Percentiles rank a stretch among this genome's conserved stretches.
Conservation (phyloP, 805 yeast genomes). For the Yamadazyma sp. region DNA sequence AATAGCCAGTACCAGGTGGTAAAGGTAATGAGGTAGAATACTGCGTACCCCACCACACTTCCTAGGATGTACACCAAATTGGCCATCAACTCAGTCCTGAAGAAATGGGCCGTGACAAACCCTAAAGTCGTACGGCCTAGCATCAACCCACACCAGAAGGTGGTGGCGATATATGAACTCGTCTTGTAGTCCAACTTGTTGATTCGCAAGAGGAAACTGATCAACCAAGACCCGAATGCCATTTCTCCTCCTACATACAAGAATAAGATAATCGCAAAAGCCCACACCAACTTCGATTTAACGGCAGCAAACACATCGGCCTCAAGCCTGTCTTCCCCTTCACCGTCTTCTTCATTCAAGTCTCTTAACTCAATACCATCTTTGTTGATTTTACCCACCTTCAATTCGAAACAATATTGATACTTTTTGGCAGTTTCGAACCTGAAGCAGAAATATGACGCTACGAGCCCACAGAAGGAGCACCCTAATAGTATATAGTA, state of each 20-base stretch:
- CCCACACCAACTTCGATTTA: conserved; percentile 37
- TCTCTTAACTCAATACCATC: conserved; percentile 6
- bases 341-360: conserved; percentile 3
- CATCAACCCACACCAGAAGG: conserved; percentile 54
- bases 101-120: conserved; percentile 51
- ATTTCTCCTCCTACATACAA: conserved; percentile 53
- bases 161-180: conserved; percentile 49
- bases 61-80: conserved; percentile 38
- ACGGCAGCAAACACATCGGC: conserved; percentile 30
- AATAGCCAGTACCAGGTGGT: conserved; percentile 33
- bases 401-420: conserved; percentile 24
- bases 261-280: conserved; percentile 43
- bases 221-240: conserved; percentile 54
- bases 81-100: conserved; percentile 48
- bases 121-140: conserved; percentile 50
- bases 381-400: conserved; percentile 12
- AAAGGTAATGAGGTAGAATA: conserved; percentile 26
- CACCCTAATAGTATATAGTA: conserved; percentile 37
- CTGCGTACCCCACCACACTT: conserved; percentile 28
- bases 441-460: conserved; percentile 30
- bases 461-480: conserved; percentile 23
- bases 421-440: conserved; percentile 48
- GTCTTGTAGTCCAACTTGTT: conserved; percentile 32
- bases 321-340: neutral
- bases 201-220: conserved; percentile 46